phyloP scores from a whole-genome alignment of 1,284 basidiomycete species.

The Fomitopsis pinicola region DNA sequence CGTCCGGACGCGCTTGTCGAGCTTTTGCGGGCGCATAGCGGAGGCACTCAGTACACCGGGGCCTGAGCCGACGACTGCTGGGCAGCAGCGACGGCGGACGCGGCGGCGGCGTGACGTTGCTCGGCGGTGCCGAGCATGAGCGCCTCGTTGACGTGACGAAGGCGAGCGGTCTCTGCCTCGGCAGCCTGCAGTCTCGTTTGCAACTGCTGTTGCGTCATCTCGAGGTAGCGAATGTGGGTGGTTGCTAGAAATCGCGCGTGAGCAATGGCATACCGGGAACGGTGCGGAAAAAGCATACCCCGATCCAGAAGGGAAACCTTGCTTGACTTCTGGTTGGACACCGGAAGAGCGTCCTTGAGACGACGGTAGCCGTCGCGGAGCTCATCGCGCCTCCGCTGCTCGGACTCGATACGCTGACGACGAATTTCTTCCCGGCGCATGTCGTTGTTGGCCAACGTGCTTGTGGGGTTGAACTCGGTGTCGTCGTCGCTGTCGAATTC shows the following conservation, averaged over 20 bases:
- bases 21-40: constrained; percentile 21
- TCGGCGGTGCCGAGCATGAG: constrained; percentile 79
- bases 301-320: constrained; percentile 85
- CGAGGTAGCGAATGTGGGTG: constrained; percentile 75
- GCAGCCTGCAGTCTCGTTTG: constrained; percentile 70
- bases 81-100: constrained; percentile 48
- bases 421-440: constrained; percentile 80
- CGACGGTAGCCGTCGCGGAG: constrained; percentile 82
- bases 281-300: constrained; percentile 41
- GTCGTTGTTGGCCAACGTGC: constrained; percentile 37
- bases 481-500: constrained; percentile 61
- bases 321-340: constrained; percentile 84
- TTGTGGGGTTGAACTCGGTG: constrained; percentile 54
- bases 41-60: constrained; percentile 43
- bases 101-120: constrained; percentile 59
- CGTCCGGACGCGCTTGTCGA: constrained; percentile 26
- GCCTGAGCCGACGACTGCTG: constrained; percentile 30
- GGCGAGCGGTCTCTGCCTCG: constrained; percentile 71
- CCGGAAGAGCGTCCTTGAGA: constrained; percentile 80
- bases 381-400: constrained; percentile 83
- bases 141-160: constrained; percentile 77
- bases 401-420: constrained; percentile 82
- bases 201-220: constrained; percentile 67
- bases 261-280: not conserved
- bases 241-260: constrained; percentile 42